These are phyloP conservation scores for Aspergillus egyptiacus DNA, from an alignment of 495 filamentous ascomycete species.

Conservation along the genomic window DNA sequence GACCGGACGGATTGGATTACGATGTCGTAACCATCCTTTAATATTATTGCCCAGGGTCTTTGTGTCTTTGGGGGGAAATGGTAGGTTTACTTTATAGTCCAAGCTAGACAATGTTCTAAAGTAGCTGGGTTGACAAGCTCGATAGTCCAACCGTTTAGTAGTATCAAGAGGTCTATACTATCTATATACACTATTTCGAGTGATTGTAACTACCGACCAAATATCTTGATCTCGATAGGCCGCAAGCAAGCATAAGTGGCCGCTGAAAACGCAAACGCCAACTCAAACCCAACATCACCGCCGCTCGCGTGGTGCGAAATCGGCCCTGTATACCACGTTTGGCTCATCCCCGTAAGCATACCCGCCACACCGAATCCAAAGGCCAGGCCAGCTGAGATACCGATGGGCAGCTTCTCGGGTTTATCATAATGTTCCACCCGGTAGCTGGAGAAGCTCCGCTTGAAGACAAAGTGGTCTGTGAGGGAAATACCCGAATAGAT, in stretches of 20 bases:
- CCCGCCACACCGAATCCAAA: conserved; percentile 68
- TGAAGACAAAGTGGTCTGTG: conserved; percentile 73
- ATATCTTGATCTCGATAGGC: conserved; percentile 31
- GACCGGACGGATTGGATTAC: too few relatives aligned
- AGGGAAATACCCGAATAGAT: conserved; percentile 72
- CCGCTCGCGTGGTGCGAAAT: conserved; percentile 64
- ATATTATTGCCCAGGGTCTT: too few relatives aligned
- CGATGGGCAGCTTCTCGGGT: conserved; percentile 56
- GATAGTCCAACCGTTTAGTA: too few relatives aligned
- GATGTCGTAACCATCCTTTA: too few relatives aligned
- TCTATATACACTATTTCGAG: too few relatives aligned
- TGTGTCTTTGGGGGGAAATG: too few relatives aligned
- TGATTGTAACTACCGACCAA: conserved; percentile 28
- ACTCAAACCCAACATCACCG: conserved; percentile 72
- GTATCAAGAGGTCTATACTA: too few relatives aligned
- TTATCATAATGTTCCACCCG: conserved; percentile 54
- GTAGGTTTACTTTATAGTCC: too few relatives aligned
- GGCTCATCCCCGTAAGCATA: conserved; percentile 70
- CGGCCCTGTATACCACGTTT: conserved; percentile 68
- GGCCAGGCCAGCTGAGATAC: conserved; percentile 61
- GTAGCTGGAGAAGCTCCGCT: conserved; percentile 60
- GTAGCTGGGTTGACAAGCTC: too few relatives aligned
- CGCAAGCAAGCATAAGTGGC: conserved; percentile 28
- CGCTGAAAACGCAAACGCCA: conserved; percentile 45
- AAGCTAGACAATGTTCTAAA: too few relatives aligned